Conservation (phyloP, 345 rosid species). For the Eucalyptus pauciflora region DNA sequence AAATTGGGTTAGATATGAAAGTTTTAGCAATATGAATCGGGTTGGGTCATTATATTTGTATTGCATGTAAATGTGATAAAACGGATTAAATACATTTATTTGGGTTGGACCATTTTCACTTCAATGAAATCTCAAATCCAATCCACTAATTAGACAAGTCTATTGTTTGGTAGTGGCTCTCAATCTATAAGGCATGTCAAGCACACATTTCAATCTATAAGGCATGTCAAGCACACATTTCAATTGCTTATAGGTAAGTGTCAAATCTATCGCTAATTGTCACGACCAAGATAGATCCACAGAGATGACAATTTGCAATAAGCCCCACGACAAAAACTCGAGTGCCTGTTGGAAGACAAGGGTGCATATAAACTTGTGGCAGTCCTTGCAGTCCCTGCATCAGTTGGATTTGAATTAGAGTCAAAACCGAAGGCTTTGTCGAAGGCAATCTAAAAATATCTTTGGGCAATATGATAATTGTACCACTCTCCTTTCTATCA, state of each 20-base stretch:
- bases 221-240: not conserved
- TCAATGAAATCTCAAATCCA: not conserved
- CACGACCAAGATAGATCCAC: not conserved
- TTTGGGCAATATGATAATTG: not conserved
- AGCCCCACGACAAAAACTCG: not conserved
- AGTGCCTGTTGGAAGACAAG: not conserved
- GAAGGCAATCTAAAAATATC: not conserved
- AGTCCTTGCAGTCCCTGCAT: not conserved
- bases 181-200: not conserved
- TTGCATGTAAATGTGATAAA: not conserved
- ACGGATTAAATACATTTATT: not conserved
- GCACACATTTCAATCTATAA: not conserved
- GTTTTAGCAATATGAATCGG: not conserved
- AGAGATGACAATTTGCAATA: not conserved
- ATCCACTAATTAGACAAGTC: not conserved
- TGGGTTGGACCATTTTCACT: not conserved
- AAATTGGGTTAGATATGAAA: not conserved
- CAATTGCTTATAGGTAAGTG: not conserved
- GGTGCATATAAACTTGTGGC: too few relatives aligned
- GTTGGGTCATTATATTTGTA: not conserved
- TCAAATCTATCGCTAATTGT: not conserved
- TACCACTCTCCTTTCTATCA: not conserved
- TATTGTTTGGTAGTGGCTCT: not conserved
- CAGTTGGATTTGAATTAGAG: not conserved
- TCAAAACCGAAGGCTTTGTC: not conserved